Base-by-base conservation (phyloP, 1,284 basidiomycete genomes). In the Ustilago lituana region DNA sequence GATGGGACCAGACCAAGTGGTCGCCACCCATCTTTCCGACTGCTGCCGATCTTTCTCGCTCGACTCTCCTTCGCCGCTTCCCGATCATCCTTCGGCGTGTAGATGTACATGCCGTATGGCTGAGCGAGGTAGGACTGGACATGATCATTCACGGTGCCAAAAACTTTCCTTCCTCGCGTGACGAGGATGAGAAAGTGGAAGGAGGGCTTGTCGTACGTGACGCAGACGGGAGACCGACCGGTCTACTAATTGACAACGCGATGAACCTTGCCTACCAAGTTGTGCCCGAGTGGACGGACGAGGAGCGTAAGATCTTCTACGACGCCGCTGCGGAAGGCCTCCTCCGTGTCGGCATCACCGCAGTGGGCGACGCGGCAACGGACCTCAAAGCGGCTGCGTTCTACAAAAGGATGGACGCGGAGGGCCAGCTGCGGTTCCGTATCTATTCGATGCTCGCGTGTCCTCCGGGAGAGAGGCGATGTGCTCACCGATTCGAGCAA, bases 91-190 rank as follows among this genome's bases (percentile, higher is more conserved):
- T 73, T 4, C 46, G 62, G 4, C 45, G 63, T 0, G 33, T 94
- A 2, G 93, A 96, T 76, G 88, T 86, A 0, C 93, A 96, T 78
- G 92, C 92, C 0, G 83, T 87, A 15, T 96, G 93, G 93, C 89
- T 94, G 5, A 93, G 91, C 8, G 82, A 74, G 1, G 70, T 86
- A 1, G 87, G 91, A 0, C 83, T 94, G 1, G 52, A 61, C 9
- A 36, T 50, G 22, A 53, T 74, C 6, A 23, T 55, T 5, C 17
- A 32, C 9, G 35, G 44, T 6, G 63, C 62, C 76, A 88, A 14
- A 85, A 40, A 54, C 0, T 59, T 82, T 4, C 76, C 77, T 0
- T 26, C 22, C 1, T 43, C 51, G 2, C 56, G 48, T 0, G 31
- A 36, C 4, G 67, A 63, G 4, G 62, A 69, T 23, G 77, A 84